Evolutionary conservation across 352 stramenopile species (phyloP).

Genomic region (Phytopythium montanum): DNA sequence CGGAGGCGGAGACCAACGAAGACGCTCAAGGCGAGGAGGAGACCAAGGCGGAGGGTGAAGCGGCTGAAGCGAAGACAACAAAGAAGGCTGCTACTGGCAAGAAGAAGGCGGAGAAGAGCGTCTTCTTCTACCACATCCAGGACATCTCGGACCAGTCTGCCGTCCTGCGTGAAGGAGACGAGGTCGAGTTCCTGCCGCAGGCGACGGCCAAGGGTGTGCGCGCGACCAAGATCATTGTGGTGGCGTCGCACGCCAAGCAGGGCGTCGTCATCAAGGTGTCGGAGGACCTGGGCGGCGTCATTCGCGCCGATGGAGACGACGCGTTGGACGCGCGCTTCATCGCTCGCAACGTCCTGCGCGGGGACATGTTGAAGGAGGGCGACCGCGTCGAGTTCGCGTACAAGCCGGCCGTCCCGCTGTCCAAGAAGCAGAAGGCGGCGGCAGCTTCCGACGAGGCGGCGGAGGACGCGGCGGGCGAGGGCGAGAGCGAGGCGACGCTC

Average conservation of each 20-base stretch:
- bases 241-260: conserved; percentile 50
- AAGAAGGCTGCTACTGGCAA: conserved; percentile 2
- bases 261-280: conserved; percentile 48
- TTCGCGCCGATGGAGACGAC: conserved; percentile 44
- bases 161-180: conserved; percentile 66
- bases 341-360: conserved; percentile 50
- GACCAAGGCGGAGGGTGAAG: not conserved
- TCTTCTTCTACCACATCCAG: conserved; percentile 64
- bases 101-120: conserved; percentile 22
- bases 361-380: conserved; percentile 51
- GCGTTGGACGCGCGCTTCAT: conserved; percentile 38
- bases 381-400: conserved; percentile 77
- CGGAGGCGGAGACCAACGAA: conserved; percentile 12
- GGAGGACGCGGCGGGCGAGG: conserved; percentile 11
- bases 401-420: conserved; percentile 17
- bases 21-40: conserved; percentile 7
- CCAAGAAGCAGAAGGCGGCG: conserved; percentile 21
- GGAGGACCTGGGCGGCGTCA: conserved; percentile 52
- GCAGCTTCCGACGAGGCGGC: conserved; percentile 11
- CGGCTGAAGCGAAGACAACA: not conserved
- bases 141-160: conserved; percentile 51
- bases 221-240: conserved; percentile 49
- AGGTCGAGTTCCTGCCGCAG: conserved; percentile 62
- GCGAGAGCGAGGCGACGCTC: conserved; percentile 10
- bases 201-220: conserved; percentile 39